A percentile compares a stretch with the other conserved stretches of the same genome.
These are phyloP conservation scores for Cryptococcus sp. DNA, from an alignment of 1,284 basidiomycete species.

Conservation along the genomic window DNA sequence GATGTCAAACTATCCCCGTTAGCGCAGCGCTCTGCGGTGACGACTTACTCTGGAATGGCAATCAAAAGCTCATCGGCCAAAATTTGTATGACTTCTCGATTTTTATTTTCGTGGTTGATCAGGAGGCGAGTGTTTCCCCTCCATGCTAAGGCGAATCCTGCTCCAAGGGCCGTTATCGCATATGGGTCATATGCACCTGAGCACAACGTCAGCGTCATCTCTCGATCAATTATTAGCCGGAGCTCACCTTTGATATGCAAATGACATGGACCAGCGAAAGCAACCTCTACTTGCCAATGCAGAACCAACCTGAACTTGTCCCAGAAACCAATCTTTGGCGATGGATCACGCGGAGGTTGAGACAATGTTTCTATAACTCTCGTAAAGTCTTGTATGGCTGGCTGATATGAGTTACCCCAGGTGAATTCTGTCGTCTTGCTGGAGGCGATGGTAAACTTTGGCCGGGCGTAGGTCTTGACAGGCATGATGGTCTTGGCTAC, in stretches of 20 bases:
- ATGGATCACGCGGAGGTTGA: constrained; percentile 79
- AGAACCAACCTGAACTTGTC: constrained; percentile 85
- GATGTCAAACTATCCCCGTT: constrained; percentile 47
- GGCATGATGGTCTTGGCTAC: constrained; percentile 95
- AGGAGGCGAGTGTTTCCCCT: constrained; percentile 71
- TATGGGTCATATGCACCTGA: constrained; percentile 84
- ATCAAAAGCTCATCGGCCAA: constrained; percentile 76
- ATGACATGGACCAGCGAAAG: constrained; percentile 74
- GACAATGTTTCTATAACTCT: constrained; percentile 80
- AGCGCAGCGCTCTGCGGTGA: background rate
- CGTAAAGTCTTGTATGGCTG: constrained; percentile 84
- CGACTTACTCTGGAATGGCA: constrained; percentile 77
- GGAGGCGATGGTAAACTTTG: constrained; percentile 68
- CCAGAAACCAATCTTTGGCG: constrained; percentile 89
- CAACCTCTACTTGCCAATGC: constrained; percentile 76
- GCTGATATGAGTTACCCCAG: constrained; percentile 88
- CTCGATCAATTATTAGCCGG: background rate
- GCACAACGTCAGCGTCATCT: constrained; percentile 5
- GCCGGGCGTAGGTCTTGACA: constrained; percentile 86
- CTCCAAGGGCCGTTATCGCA: constrained; percentile 69
- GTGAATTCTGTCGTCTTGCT: constrained; percentile 71
- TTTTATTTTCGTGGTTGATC: constrained; percentile 72
- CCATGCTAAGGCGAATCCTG: constrained; percentile 89
- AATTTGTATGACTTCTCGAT: constrained; percentile 82
- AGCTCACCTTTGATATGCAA: constrained; percentile 78